Conservation (phyloP, 2,329 filamentous ascomycete species). For the Cladosporium cucumerinum region DNA sequence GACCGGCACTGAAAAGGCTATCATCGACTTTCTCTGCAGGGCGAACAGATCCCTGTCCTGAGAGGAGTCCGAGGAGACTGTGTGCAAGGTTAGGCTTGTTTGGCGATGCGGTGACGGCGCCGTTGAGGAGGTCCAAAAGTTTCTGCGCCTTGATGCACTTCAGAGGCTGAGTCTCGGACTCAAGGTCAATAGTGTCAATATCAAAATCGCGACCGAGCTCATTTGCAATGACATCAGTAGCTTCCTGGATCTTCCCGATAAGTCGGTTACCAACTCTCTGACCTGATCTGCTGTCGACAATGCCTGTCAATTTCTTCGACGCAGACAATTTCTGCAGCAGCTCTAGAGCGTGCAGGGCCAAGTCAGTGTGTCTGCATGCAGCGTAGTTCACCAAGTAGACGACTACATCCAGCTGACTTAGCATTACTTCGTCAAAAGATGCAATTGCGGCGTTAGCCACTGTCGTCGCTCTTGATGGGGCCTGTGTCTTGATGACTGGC, state of each 20-base stretch:
- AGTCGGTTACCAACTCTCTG: slow-evolving; percentile 33
- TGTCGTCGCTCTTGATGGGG: slow-evolving; percentile 55
- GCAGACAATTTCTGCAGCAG: slow-evolving; percentile 83
- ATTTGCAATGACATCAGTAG: slow-evolving; percentile 66
- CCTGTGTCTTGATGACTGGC: slow-evolving; percentile 68
- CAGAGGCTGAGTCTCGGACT: slow-evolving; percentile 63
- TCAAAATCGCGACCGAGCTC: slow-evolving; percentile 79
- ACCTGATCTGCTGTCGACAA: slow-evolving; percentile 60
- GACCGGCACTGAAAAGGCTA: slow-evolving; percentile 66
- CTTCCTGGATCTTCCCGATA: slow-evolving; percentile 27
- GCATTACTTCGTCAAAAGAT: slow-evolving; percentile 88
- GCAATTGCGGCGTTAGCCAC: slow-evolving; percentile 73
- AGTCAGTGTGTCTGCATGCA: slow-evolving; percentile 73
- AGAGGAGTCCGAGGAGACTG: slow-evolving; percentile 74
- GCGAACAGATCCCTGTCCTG: slow-evolving; percentile 61
- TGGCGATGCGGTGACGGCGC: slow-evolving; percentile 71
- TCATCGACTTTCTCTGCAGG: slow-evolving; percentile 65
- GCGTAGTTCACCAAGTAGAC: slow-evolving; percentile 84
- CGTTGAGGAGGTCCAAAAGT: slow-evolving; percentile 80
- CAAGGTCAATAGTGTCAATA: slow-evolving; percentile 78
- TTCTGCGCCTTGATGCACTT: slow-evolving; percentile 75
- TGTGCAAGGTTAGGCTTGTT: slow-evolving; percentile 85
- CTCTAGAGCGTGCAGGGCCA: slow-evolving; percentile 76
- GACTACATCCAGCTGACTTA: slow-evolving; percentile 74
- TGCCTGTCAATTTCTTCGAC: slow-evolving; percentile 74